These are phyloP conservation scores for Rhytidiadelphus loreus DNA, from an alignment of 225 moss, liverwort and hornwort genomes.

Conservation along the genomic window DNA sequence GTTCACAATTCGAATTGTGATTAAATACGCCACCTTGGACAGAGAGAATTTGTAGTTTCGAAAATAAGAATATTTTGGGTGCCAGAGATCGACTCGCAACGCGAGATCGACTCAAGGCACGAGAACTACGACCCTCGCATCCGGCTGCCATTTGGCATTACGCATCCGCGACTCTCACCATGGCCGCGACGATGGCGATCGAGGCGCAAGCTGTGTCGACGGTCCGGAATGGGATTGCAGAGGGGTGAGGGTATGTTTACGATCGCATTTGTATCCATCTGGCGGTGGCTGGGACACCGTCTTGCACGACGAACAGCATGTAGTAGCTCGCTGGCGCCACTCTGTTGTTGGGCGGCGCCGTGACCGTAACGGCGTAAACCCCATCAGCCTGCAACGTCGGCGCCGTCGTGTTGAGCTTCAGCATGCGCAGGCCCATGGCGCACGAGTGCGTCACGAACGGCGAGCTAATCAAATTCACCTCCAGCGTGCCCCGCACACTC, in stretches of 20 bases:
- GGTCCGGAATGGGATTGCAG: not conserved
- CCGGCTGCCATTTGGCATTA: not conserved
- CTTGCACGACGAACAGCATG: constrained; percentile 56
- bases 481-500: constrained; percentile 1
- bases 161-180: not conserved
- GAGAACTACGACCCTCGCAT: not conserved
- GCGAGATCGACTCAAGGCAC: not conserved
- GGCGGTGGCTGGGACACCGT: constrained; percentile 17
- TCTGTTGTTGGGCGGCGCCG: constrained; percentile 29
- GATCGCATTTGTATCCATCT: constrained; percentile 36
- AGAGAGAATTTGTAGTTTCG: not conserved
- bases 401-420: constrained; percentile 19
- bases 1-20: no score
- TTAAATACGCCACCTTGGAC: not conserved
- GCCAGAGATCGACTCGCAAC: not conserved
- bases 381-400: not conserved
- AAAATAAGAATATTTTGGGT: not conserved
- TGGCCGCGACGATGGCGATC: not conserved
- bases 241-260: not conserved
- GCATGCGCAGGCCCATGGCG: constrained; percentile 57
- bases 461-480: constrained; percentile 28
- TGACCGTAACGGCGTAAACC: constrained; percentile 19
- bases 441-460: constrained; percentile 79
- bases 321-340: constrained; percentile 64
- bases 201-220: not conserved